Evolutionary conservation across 768 basidiomycete species (phyloP).

Genomic region (Rhizopogon vulgaris): DNA sequence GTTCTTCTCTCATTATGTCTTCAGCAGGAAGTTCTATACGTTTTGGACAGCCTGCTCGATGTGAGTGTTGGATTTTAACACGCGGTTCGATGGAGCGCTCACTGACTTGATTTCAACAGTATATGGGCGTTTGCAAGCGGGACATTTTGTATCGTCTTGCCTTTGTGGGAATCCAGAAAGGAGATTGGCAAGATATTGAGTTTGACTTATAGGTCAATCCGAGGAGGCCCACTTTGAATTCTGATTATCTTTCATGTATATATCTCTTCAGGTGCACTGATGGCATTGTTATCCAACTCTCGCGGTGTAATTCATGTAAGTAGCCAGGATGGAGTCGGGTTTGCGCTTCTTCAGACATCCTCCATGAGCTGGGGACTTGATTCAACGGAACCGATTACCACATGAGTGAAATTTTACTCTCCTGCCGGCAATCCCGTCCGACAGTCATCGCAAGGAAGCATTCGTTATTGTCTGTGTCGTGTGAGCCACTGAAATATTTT

Average conservation of each 20-base stretch:
- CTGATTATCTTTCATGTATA: not conserved
- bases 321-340: too few species aligned
- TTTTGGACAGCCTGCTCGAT: conserved; percentile 36
- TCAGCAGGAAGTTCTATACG: conserved; percentile 27
- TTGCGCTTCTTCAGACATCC: not conserved
- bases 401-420: not conserved
- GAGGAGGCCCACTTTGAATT: not conserved
- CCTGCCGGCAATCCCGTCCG: not conserved
- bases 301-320: too few species aligned
- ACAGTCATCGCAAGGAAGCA: not conserved
- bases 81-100: not conserved
- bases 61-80: conserved; percentile 14
- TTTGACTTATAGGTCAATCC: conserved; percentile 7
- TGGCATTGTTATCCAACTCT: not conserved
- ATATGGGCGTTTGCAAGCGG: conserved; percentile 32
- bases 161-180: conserved; percentile 30
- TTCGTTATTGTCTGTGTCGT: conserved; percentile 21
- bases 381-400: not conserved
- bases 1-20: conserved; percentile 34
- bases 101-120: conserved; percentile 11
- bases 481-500: not conserved
- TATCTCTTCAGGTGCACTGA: not conserved
- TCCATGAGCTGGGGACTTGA: not conserved
- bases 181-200: conserved; percentile 24
- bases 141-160: conserved; percentile 31